Evolutionary conservation across 2,329 filamentous ascomycete genomes (phyloP).

Genomic region (Rosellinia necatrix): DNA sequence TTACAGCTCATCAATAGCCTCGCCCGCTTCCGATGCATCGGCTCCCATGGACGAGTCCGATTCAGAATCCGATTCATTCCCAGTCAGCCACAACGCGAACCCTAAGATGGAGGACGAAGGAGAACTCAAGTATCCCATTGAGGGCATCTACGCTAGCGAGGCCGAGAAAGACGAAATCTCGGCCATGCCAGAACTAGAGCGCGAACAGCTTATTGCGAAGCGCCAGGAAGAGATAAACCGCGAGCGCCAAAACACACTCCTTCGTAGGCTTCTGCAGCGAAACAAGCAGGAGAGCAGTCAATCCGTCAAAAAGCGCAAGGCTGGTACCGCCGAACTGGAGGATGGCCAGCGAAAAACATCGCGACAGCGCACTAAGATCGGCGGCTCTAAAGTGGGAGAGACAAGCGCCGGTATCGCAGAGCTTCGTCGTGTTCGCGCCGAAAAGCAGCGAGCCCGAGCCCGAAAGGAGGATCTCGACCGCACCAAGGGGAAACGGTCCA

Average conservation of each 20-base stretch:
- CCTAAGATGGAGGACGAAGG: slow-evolving; percentile 49
- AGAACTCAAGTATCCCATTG: slow-evolving; percentile 76
- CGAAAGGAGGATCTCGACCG: slow-evolving; percentile 65
- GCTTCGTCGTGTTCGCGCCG: slow-evolving; percentile 63
- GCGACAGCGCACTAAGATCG: slow-evolving; percentile 70
- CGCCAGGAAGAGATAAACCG: slow-evolving; percentile 82
- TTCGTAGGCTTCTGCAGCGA: slow-evolving; percentile 75
- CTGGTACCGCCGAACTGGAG: slow-evolving; percentile 76
- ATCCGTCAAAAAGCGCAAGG: slow-evolving; percentile 74
- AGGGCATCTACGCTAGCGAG: slow-evolving; percentile 79
- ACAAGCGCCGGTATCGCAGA: slow-evolving; percentile 74
- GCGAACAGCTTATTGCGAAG: slow-evolving; percentile 87
- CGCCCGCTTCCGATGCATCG: slow-evolving; percentile 76
- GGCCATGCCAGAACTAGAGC: slow-evolving; percentile 85
- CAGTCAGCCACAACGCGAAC: slow-evolving; percentile 39
- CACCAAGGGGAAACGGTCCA: slow-evolving; percentile 53
- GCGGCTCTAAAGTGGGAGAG: slow-evolving; percentile 69
- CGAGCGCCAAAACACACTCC: slow-evolving; percentile 78
- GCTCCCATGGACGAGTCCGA: slow-evolving; percentile 90
- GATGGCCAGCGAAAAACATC: slow-evolving; percentile 76
- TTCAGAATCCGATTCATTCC: slow-evolving; percentile 69
- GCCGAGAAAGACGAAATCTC: slow-evolving; percentile 80
- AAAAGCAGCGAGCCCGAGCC: slow-evolving; percentile 66
- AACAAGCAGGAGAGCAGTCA: slow-evolving; percentile 64
- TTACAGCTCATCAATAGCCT: slow-evolving; percentile 70